Evolutionary conservation across 352 stramenopile species (phyloP).

Genomic region (Globisporangium cylindrosporum): DNA sequence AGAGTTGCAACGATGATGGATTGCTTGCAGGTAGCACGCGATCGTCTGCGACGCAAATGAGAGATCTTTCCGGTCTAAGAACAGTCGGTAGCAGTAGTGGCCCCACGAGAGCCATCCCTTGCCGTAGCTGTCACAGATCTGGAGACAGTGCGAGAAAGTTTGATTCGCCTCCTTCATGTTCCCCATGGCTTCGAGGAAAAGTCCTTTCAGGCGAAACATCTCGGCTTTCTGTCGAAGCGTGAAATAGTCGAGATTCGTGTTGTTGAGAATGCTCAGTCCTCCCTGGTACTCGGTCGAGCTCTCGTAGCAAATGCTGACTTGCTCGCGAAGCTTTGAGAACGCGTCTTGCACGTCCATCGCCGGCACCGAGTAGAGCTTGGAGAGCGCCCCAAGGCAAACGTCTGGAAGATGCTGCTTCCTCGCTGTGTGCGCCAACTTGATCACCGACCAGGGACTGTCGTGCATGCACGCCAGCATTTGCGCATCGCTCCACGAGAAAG

Average conservation of each 20-base stretch:
- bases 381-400: conserved; percentile 81
- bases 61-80: conserved; percentile 71
- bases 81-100: conserved; percentile 89
- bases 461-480: conserved; percentile 90
- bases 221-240: conserved; percentile 89
- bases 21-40: conserved; percentile 92
- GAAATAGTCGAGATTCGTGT: conserved; percentile 93
- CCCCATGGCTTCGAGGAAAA: conserved; percentile 88
- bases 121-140: conserved; percentile 91
- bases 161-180: conserved; percentile 80
- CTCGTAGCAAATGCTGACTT: conserved; percentile 92
- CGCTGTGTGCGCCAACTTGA: conserved; percentile 89
- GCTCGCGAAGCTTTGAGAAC: conserved; percentile 91
- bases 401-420: conserved; percentile 89
- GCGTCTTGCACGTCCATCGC: conserved; percentile 93
- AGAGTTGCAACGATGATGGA: conserved; percentile 88
- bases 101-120: conserved; percentile 95
- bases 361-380: conserved; percentile 84
- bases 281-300: conserved; percentile 84
- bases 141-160: conserved; percentile 89
- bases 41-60: conserved; percentile 87
- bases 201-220: conserved; percentile 90
- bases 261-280: conserved; percentile 91
- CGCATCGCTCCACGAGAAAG: conserved; percentile 86
- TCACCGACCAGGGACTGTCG: conserved; percentile 91